phyloP scores from a whole-genome alignment of 139 green algal species.

The Gonium pectorale region DNA sequence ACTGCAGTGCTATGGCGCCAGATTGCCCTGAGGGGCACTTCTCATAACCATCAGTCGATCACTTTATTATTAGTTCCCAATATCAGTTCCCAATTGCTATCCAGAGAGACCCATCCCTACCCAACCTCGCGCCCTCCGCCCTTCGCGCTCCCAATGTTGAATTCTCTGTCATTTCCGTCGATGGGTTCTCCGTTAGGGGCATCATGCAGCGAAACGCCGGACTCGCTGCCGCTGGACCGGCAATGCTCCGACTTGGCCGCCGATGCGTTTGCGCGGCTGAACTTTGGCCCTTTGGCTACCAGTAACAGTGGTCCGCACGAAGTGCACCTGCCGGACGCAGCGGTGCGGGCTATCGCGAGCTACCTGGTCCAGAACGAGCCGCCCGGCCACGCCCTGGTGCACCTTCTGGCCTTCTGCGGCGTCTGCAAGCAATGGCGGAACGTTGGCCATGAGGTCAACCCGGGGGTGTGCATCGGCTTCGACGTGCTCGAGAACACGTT shows the following conservation, averaged over 20 bases:
- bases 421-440: conserved; percentile 67
- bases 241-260: conserved; percentile 25
- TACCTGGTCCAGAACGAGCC: conserved; percentile 36
- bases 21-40: no score
- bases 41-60: no score
- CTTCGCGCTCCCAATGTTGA: no score
- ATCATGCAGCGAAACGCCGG: no score
- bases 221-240: no score
- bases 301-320: conserved; percentile 1
- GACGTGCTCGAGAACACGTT: conserved; percentile 66
- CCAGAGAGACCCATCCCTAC: no score
- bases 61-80: no score
- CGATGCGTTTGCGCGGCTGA: conserved; percentile 18
- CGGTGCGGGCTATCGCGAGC: conserved; percentile 42
- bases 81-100: no score
- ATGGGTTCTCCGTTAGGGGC: no score
- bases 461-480: conserved; percentile 52
- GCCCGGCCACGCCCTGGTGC: conserved; percentile 34
- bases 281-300: neutral
- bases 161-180: no score
- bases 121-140: no score
- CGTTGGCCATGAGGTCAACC: conserved; percentile 49
- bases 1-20: no score
- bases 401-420: conserved; percentile 63
- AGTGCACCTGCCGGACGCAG: conserved; percentile 38